phyloP scores from a whole-genome alignment of 495 filamentous ascomycete genomes.

The Choiromyces venosus region DNA sequence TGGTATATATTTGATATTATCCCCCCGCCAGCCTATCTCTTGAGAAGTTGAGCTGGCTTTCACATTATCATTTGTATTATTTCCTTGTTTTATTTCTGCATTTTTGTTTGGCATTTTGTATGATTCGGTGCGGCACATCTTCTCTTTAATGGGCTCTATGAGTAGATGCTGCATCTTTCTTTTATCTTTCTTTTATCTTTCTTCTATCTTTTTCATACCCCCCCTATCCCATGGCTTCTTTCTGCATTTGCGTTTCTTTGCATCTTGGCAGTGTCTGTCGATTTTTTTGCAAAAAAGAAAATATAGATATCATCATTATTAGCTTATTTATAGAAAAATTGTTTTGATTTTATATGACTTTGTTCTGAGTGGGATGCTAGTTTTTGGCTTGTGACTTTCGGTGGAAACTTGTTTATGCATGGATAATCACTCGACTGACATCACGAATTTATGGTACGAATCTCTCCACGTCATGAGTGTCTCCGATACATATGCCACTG shows the following conservation, averaged over 20 bases:
- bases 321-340: neutral
- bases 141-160: neutral
- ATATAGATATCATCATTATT: neutral
- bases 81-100: neutral
- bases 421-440: neutral
- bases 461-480: neutral
- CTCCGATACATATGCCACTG: neutral
- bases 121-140: neutral
- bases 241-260: neutral
- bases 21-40: neutral
- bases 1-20: neutral
- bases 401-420: too few relatives aligned
- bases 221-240: neutral
- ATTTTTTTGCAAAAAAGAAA: neutral
- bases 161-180: neutral
- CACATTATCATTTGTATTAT: neutral
- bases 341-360: neutral
- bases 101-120: neutral
- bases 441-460: neutral
- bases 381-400: too few relatives aligned
- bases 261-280: neutral
- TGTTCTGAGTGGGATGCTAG: neutral
- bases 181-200: neutral
- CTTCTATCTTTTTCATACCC: neutral
- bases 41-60: neutral